Evolutionary conservation across 2,329 filamentous ascomycete genomes (phyloP).

Genomic region (Cladophialophora yegresii): DNA sequence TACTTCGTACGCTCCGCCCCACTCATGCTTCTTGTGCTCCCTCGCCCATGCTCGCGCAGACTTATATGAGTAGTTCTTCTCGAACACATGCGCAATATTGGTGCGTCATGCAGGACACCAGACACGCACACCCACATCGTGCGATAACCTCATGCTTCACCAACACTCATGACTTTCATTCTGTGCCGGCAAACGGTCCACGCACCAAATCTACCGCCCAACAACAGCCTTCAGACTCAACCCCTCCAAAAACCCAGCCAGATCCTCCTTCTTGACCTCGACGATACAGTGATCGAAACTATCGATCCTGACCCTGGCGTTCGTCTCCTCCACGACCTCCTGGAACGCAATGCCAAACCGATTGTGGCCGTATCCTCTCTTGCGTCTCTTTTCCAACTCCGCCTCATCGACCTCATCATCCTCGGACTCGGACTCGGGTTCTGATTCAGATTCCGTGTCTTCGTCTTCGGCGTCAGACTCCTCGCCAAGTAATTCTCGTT

Average conservation of each 20-base stretch:
- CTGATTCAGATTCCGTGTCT: conserved; percentile 66
- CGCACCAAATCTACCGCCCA: conserved; percentile 40
- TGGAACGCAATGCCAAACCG: conserved; percentile 94
- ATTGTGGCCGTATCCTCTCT: conserved; percentile 75
- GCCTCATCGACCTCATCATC: conserved; percentile 55
- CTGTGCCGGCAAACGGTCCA: neutral
- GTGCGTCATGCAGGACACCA: neutral
- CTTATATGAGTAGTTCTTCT: neutral
- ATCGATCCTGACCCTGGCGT: conserved; percentile 84
- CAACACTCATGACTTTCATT: neutral
- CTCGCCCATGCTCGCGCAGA: neutral
- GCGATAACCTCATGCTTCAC: too few relatives aligned
- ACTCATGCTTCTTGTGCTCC: neutral
- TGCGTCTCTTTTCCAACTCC: conserved; percentile 56
- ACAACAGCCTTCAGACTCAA: conserved; percentile 88
- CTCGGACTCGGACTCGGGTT: conserved; percentile 47
- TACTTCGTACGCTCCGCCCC: neutral
- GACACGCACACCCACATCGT: neutral
- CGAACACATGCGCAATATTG: neutral
- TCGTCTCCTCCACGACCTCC: conserved; percentile 89
- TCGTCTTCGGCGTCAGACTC: conserved; percentile 62
- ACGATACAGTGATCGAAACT: conserved; percentile 97
- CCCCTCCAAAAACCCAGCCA: conserved; percentile 85
- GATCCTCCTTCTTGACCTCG: conserved; percentile 94
- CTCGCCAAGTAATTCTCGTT: conserved; percentile 60